A percentile compares a stretch with the other conserved stretches of the same genome.
Evolutionary conservation across 208 protist genomes (phyloP).

Genomic region (Leishmania major): DNA sequence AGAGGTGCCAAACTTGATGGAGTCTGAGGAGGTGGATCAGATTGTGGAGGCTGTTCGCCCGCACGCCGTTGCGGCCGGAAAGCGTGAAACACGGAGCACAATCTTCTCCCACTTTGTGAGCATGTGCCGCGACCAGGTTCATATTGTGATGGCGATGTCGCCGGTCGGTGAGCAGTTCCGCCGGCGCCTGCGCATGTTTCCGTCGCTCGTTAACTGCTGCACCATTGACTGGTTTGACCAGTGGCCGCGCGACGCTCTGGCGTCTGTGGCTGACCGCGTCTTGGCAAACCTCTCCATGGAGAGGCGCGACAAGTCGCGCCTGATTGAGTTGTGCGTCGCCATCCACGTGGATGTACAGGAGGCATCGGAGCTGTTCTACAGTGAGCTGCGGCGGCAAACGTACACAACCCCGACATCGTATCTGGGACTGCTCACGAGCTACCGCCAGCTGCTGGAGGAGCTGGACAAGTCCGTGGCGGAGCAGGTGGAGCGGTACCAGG

Average conservation of each 20-base stretch:
- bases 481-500: constrained; percentile 88
- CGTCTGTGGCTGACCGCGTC: constrained; percentile 86
- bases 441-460: constrained; percentile 85
- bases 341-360: constrained; percentile 92
- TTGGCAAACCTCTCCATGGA: constrained; percentile 63
- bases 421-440: constrained; percentile 94
- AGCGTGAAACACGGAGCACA: constrained; percentile 92
- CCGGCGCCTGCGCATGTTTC: constrained; percentile 96
- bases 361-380: constrained; percentile 91
- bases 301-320: constrained; percentile 49
- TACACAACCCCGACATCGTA: constrained; percentile 98
- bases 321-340: constrained; percentile 91
- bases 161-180: constrained; percentile 96
- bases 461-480: constrained; percentile 72
- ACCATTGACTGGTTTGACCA: constrained; percentile 98
- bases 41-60: constrained; percentile 92
- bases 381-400: constrained; percentile 92
- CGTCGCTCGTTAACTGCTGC: constrained; percentile 98
- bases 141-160: constrained; percentile 96
- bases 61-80: constrained; percentile 86
- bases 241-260: constrained; percentile 96
- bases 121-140: constrained; percentile 95
- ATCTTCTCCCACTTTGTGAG: constrained; percentile 95
- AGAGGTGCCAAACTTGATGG: constrained; percentile 97
- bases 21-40: constrained; percentile 93